These are phyloP conservation scores for Arabidopsis suecica DNA, from an alignment of 345 rosid genomes.

Conservation along the genomic window DNA sequence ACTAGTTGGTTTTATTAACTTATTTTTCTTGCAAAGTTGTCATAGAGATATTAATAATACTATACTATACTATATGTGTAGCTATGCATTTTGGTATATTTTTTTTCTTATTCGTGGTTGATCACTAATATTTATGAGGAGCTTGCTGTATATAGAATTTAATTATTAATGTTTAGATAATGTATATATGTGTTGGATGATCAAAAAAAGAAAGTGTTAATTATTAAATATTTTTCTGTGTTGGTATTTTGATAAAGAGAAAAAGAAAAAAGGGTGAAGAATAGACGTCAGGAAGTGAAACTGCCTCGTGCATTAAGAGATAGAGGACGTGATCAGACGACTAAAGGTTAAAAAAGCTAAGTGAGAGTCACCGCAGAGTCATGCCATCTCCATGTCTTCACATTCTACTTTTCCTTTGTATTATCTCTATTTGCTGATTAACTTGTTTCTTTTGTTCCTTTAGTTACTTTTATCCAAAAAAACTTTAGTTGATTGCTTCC, in stretches of 20 bases:
- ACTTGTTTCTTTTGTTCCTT: too few relatives aligned
- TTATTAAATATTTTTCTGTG: neutral
- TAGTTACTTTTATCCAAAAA: too few relatives aligned
- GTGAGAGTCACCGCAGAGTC: slow-evolving; percentile 33
- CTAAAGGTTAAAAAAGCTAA: slow-evolving; percentile 30
- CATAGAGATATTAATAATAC: neutral
- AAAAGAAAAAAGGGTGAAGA: neutral
- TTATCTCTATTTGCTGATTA: neutral
- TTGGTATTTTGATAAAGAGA: neutral
- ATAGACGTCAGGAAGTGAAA: slow-evolving; percentile 40
- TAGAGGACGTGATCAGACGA: slow-evolving; percentile 38
- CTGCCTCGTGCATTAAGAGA: slow-evolving; percentile 48
- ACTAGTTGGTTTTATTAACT: slow-evolving; percentile 20
- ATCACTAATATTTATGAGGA: slow-evolving; percentile 18
- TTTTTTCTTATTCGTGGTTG: slow-evolving; percentile 26
- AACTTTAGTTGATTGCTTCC: neutral
- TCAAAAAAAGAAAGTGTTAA: neutral
- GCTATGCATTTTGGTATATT: slow-evolving; percentile 28
- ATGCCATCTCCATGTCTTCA: slow-evolving; percentile 44
- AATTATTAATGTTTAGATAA: slow-evolving; percentile 14
- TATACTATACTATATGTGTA: neutral
- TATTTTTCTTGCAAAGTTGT: slow-evolving; percentile 38
- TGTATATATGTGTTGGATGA: slow-evolving; percentile 1
- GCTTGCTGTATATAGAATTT: slow-evolving; percentile 5
- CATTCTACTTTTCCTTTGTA: slow-evolving; percentile 29